These are phyloP conservation scores for Penicillium ucsense DNA, from an alignment of 495 filamentous ascomycete genomes.

Conservation along the genomic window DNA sequence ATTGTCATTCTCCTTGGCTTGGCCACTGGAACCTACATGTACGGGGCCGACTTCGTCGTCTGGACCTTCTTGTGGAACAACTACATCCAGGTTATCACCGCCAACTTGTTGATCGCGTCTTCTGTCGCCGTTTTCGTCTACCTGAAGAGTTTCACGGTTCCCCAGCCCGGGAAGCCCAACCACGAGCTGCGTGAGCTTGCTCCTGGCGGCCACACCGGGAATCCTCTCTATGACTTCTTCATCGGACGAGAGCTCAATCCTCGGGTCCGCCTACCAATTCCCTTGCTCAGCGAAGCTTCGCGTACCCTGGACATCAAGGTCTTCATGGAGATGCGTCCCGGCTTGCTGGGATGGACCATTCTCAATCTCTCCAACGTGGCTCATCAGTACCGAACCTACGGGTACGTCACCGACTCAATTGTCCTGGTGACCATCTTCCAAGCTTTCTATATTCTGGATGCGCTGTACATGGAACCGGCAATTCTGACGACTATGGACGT, in stretches of 20 bases:
- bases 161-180: slow-evolving; percentile 47
- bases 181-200: slow-evolving; percentile 66
- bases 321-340: slow-evolving; percentile 84
- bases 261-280: slow-evolving; percentile 64
- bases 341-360: slow-evolving; percentile 82
- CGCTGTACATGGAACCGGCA: slow-evolving; percentile 80
- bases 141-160: slow-evolving; percentile 68
- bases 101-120: slow-evolving; percentile 67
- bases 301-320: slow-evolving; percentile 79
- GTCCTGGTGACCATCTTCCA: slow-evolving; percentile 72
- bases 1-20: slow-evolving; percentile 56
- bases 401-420: slow-evolving; percentile 81
- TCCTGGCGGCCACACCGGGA: slow-evolving; percentile 71
- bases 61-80: slow-evolving; percentile 95
- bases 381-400: slow-evolving; percentile 76
- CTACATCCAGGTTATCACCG: slow-evolving; percentile 73
- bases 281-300: slow-evolving; percentile 45
- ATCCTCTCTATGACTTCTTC: slow-evolving; percentile 89
- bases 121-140: slow-evolving; percentile 67
- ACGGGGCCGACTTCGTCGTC: slow-evolving; percentile 73
- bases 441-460: slow-evolving; percentile 75
- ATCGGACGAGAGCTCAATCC: slow-evolving; percentile 97
- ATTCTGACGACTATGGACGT: slow-evolving; percentile 96
- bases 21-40: slow-evolving; percentile 59
- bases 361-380: slow-evolving; percentile 78